Evolutionary conservation across 2,329 filamentous ascomycete genomes (phyloP).

Genomic region (Delphinella strobiligena): DNA sequence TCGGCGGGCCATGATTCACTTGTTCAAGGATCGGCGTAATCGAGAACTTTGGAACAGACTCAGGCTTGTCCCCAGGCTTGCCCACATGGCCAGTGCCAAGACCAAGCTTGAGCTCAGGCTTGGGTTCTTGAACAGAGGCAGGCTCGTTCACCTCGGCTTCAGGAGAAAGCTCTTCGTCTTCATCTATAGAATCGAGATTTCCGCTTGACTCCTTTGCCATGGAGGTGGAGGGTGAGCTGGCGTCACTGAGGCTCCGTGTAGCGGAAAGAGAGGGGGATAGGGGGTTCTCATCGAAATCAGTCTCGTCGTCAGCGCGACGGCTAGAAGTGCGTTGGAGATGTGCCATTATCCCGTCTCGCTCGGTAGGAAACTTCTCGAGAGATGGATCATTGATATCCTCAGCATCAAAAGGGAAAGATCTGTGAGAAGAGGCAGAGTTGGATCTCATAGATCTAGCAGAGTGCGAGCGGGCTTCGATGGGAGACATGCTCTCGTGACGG

Average conservation of each 20-base stretch:
- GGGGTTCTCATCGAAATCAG: conserved; percentile 7
- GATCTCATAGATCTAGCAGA: not conserved
- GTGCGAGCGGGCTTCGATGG: not conserved
- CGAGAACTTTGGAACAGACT: not conserved
- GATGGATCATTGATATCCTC: conserved; percentile 19
- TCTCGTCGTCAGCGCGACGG: conserved; percentile 15
- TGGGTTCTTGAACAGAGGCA: too few relatives aligned
- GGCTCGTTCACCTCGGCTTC: conserved; percentile 5
- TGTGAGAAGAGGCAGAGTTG: conserved; percentile 1
- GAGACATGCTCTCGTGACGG: conserved; percentile 18
- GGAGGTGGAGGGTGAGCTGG: not conserved
- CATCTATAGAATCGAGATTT: conserved; percentile 7
- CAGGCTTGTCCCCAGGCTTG: conserved; percentile 2
- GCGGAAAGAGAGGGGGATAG: conserved; percentile 9
- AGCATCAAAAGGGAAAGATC: conserved; percentile 6
- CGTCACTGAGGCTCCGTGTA: not conserved
- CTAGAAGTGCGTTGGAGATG: conserved; percentile 18
- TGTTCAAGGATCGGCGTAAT: not conserved
- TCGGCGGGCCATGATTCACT: conserved; percentile 14
- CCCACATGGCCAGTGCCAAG: not conserved
- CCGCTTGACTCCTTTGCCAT: conserved; percentile 1
- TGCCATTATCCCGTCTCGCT: conserved; percentile 21
- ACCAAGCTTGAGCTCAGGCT: too few relatives aligned
- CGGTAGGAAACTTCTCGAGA: conserved; percentile 22
- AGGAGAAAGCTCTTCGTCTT: conserved; percentile 5